These are phyloP conservation scores for Choiromyces venosus DNA, from an alignment of 495 filamentous ascomycete species.

Conservation along the genomic window DNA sequence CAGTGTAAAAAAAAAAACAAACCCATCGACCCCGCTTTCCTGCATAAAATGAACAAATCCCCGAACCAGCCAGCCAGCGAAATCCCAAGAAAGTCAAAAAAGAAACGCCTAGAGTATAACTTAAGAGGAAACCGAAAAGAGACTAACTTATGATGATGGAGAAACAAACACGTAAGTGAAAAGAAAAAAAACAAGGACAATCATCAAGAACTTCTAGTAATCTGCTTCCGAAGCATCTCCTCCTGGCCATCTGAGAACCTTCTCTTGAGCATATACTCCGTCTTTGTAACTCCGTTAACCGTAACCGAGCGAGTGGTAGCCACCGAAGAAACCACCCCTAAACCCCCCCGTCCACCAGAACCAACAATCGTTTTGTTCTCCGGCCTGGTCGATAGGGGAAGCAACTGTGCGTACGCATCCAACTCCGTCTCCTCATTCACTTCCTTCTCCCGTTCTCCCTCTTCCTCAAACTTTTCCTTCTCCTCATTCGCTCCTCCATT, in stretches of 20 bases:
- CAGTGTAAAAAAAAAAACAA: neutral
- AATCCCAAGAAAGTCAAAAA: neutral
- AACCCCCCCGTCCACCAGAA: neutral
- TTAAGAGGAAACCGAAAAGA: neutral
- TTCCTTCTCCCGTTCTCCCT: conserved; percentile 1
- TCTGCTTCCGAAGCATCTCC: conserved; percentile 29
- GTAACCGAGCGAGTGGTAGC: conserved; percentile 28
- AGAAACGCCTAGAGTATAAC: neutral
- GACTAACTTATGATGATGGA: neutral
- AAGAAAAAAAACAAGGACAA: neutral
- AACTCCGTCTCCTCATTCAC: conserved; percentile 13
- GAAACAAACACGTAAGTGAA: neutral
- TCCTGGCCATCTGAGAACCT: conserved; percentile 36
- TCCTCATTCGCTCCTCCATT: conserved; percentile 2
- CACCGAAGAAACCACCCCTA: conserved; percentile 18
- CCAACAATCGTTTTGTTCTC: conserved; percentile 3
- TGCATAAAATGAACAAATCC: neutral
- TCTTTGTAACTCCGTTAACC: conserved; percentile 26
- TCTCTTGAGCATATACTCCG: conserved; percentile 29
- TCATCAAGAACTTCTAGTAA: neutral
- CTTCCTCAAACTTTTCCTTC: neutral
- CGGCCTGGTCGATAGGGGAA: conserved; percentile 9
- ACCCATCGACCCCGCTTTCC: neutral
- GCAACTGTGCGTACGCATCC: conserved; percentile 26
- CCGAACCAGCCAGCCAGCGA: neutral